Evolutionary conservation across 192 early-diverging fungal genomes (phyloP).

Genomic region (Lunasporangiospora selenospora): DNA sequence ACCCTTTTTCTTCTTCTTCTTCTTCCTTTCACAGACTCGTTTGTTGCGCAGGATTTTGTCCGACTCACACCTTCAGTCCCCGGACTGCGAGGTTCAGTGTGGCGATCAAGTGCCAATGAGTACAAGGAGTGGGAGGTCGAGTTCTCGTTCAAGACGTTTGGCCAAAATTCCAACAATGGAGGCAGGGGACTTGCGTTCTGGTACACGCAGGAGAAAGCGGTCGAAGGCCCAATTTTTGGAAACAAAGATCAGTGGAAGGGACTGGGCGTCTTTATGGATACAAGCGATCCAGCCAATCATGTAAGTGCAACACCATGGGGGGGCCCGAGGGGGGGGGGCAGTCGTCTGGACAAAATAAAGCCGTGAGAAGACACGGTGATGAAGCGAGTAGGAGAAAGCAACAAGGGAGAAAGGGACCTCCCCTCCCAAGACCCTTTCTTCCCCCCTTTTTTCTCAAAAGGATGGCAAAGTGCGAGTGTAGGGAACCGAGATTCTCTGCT

Average conservation of each 20-base stretch:
- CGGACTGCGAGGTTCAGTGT: slow-evolving; percentile 58
- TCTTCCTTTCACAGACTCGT: slow-evolving; percentile 32
- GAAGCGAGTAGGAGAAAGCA: too few species aligned
- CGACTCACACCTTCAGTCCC: slow-evolving; percentile 71
- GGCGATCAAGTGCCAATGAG: slow-evolving; percentile 51
- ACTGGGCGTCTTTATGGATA: slow-evolving; percentile 73
- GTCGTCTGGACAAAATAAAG: too few species aligned
- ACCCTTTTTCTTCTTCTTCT: background rate
- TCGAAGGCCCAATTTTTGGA: slow-evolving; percentile 68
- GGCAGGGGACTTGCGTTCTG: slow-evolving; percentile 84
- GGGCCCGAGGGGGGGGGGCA: too few species aligned
- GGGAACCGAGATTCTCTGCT: too few species aligned
- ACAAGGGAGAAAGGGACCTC: too few species aligned
- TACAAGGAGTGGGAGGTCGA: slow-evolving; percentile 82
- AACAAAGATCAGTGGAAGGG: slow-evolving; percentile 72
- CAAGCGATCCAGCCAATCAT: slow-evolving; percentile 51
- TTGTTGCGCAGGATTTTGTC: slow-evolving; percentile 56
- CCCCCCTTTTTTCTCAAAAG: background rate
- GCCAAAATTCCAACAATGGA: slow-evolving; percentile 65
- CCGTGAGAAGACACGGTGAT: too few species aligned
- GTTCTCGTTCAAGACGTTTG: slow-evolving; percentile 67
- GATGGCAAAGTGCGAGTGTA: too few species aligned
- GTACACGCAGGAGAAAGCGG: slow-evolving; percentile 70
- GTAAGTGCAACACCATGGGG: slow-evolving; percentile 18
- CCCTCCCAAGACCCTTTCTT: too few species aligned